phyloP scores from a whole-genome alignment of 306 rosid genomes.

The Quillaja saponaria region DNA sequence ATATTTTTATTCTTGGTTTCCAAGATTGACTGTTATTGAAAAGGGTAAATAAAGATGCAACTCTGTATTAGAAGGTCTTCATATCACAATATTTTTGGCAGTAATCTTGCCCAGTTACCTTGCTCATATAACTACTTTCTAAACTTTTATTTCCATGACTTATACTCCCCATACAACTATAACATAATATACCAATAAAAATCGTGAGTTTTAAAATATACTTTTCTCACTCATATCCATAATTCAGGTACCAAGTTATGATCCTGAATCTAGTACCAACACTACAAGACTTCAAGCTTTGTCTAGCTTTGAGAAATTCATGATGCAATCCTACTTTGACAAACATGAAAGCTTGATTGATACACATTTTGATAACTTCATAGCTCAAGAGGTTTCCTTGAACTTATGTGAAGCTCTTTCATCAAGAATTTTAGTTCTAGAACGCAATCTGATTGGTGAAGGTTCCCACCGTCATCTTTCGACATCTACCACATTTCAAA shows the following conservation, averaged over 20 bases:
- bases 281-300: constrained; percentile 19
- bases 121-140: not conserved
- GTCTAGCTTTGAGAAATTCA: constrained; percentile 36
- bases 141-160: too few relatives aligned
- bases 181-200: too few relatives aligned
- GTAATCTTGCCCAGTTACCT: constrained; percentile 11
- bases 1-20: constrained; percentile 2
- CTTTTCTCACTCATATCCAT: constrained; percentile 13
- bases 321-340: constrained; percentile 60
- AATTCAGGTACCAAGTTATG: constrained; percentile 46
- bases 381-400: constrained; percentile 51
- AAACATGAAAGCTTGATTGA: constrained; percentile 42
- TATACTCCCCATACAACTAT: too few relatives aligned
- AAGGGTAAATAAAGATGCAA: not conserved
- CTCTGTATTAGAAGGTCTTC: not conserved
- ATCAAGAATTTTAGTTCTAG: constrained; percentile 40
- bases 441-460: constrained; percentile 60
- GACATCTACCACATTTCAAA: constrained; percentile 49
- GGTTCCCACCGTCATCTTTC: constrained; percentile 75
- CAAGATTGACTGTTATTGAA: not conserved
- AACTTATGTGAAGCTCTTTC: constrained; percentile 42
- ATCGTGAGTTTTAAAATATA: not conserved
- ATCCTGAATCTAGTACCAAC: constrained; percentile 28
- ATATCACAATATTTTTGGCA: not conserved
- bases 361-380: constrained; percentile 53